Conservation (phyloP, 2,329 filamentous ascomycete genomes). For the Ilyonectria destructans region DNA sequence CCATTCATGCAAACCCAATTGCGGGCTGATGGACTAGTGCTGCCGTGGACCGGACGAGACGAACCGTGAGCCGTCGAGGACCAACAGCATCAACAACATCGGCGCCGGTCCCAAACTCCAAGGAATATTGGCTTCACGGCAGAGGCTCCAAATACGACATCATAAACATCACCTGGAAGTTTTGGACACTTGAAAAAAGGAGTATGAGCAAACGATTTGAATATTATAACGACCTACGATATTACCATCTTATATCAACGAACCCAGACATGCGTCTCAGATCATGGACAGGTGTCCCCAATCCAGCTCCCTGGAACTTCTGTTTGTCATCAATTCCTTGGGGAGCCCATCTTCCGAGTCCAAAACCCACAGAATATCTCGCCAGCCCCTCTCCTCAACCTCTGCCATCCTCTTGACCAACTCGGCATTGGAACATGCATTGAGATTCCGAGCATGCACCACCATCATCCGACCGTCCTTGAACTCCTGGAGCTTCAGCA, state of each 20-base stretch:
- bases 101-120: neutral
- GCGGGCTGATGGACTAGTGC: constrained; percentile 71
- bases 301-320: constrained; percentile 17
- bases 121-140: neutral
- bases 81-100: constrained; percentile 14
- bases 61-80: neutral
- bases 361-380: constrained; percentile 49
- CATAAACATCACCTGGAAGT: neutral
- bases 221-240: neutral
- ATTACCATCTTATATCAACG: neutral
- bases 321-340: neutral
- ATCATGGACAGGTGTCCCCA: neutral
- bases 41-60: neutral
- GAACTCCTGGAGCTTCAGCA: constrained; percentile 15
- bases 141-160: neutral
- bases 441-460: constrained; percentile 13
- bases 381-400: constrained; percentile 41
- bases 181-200: neutral
- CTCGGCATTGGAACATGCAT: constrained; percentile 32
- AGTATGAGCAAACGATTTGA: neutral
- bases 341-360: constrained; percentile 34
- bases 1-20: constrained; percentile 85
- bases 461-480: constrained; percentile 3
- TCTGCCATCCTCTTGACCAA: constrained; percentile 34
- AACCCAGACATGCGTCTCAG: neutral